A percentile compares a stretch with the other conserved stretches of the same genome.
Evolutionary conservation across 208 protist genomes (phyloP).

Genomic region (Wallacemonas sp.): DNA sequence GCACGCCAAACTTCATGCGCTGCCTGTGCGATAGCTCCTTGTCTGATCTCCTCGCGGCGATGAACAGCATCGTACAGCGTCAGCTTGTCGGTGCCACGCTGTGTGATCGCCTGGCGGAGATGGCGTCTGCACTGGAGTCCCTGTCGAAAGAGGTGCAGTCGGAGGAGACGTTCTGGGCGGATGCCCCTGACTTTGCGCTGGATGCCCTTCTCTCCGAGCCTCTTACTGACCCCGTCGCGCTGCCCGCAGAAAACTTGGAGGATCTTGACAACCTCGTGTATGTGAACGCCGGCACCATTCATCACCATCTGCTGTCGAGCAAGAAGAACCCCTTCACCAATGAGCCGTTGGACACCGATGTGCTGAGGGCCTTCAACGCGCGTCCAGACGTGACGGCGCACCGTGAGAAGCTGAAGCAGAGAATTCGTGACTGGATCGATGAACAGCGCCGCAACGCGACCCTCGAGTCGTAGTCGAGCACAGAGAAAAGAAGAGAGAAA

Average conservation of each 20-base stretch:
- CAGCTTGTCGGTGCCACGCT: constrained; percentile 67
- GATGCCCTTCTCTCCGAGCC: constrained; percentile 82
- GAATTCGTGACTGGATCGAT: constrained; percentile 62
- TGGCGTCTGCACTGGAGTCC: constrained; percentile 43
- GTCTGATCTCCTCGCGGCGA: constrained; percentile 48
- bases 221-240: constrained; percentile 73
- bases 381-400: constrained; percentile 60
- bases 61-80: constrained; percentile 60
- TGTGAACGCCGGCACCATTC: constrained; percentile 82
- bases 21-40: constrained; percentile 75
- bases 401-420: constrained; percentile 46
- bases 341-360: constrained; percentile 82
- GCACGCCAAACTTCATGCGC: constrained; percentile 70
- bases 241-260: constrained; percentile 78
- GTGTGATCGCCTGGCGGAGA: constrained; percentile 62
- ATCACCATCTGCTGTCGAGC: constrained; percentile 84
- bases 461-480: too few species aligned
- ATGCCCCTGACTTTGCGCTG: constrained; percentile 85
- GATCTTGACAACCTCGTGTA: constrained; percentile 76
- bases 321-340: constrained; percentile 91
- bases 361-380: constrained; percentile 80
- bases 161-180: constrained; percentile 82
- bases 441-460: constrained; percentile 15
- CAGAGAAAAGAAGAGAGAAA: too few species aligned
- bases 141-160: constrained; percentile 60